Conservation (phyloP, 805 yeast species). For the Kazachstania africana region DNA sequence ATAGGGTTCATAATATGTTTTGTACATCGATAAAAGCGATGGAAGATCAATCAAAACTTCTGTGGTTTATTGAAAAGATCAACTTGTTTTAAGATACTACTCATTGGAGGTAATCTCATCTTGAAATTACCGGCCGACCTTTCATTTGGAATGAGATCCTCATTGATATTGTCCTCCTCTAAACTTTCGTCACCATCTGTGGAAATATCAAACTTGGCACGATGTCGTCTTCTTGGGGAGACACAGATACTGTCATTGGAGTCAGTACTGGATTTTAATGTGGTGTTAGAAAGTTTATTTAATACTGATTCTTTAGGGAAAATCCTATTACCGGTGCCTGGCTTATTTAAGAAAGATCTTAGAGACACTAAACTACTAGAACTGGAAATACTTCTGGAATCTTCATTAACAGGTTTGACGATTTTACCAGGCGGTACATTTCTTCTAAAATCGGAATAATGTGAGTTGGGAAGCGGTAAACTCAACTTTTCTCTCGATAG, state of each 20-base stretch:
- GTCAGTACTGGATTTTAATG: too few relatives aligned
- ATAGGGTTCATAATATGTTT: too few relatives aligned
- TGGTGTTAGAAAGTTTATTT: too few relatives aligned
- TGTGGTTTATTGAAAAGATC: constrained; percentile 11
- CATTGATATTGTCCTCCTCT: constrained; percentile 5
- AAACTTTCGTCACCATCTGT: constrained; percentile 8
- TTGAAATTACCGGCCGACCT: neutral
- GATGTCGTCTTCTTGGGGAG: too few relatives aligned
- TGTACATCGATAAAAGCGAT: too few relatives aligned
- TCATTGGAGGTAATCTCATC: constrained; percentile 15
- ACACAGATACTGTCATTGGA: too few relatives aligned
- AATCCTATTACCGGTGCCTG: too few relatives aligned
- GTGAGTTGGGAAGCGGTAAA: constrained; percentile 1
- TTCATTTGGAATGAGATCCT: neutral
- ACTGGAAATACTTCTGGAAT: constrained; percentile 10
- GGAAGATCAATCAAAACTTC: too few relatives aligned
- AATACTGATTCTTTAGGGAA: too few relatives aligned
- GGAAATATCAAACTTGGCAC: constrained; percentile 7
- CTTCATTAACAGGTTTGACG: constrained; percentile 10
- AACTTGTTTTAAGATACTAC: constrained; percentile 15
- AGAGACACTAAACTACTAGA: constrained; percentile 12
- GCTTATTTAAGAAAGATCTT: constrained; percentile 5
- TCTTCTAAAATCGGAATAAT: too few relatives aligned
- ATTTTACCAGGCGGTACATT: constrained; percentile 1
- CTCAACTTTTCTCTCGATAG: constrained; percentile 11